phyloP scores from a whole-genome alignment of 2,329 filamentous ascomycete genomes.

The Stagonosporopsis tanaceti region DNA sequence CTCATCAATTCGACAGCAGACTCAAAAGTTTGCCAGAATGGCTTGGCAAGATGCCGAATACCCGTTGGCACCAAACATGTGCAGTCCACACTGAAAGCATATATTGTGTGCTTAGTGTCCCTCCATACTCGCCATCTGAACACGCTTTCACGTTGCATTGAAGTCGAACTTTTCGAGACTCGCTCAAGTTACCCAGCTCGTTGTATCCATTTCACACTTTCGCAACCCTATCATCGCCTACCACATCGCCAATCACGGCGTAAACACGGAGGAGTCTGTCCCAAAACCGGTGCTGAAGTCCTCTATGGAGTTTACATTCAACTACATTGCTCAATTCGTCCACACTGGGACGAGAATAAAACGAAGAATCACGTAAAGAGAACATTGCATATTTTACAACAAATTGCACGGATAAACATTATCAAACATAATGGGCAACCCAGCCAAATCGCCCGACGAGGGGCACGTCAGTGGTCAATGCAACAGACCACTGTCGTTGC shows the following conservation, averaged over 20 bases:
- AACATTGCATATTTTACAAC: not conserved
- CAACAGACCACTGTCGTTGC: constrained; percentile 63
- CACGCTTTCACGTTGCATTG: not conserved
- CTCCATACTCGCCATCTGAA: not conserved
- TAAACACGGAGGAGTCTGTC: constrained; percentile 39
- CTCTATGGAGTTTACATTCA: constrained; percentile 31
- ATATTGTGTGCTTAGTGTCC: not conserved
- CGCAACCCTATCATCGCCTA: not conserved
- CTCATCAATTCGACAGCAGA: constrained; percentile 1
- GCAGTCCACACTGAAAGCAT: not conserved
- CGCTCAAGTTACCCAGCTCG: not conserved
- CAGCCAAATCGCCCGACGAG: constrained; percentile 27
- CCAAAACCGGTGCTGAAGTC: constrained; percentile 40
- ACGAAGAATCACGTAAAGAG: constrained; percentile 25
- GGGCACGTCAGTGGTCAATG: constrained; percentile 51
- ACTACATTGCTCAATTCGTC: constrained; percentile 33
- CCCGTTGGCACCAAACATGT: constrained; percentile 5
- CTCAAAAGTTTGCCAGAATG: constrained; percentile 1
- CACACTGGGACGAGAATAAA: constrained; percentile 33
- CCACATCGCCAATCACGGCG: constrained; percentile 37
- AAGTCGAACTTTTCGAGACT: not conserved
- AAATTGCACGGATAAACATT: not conserved
- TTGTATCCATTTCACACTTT: not conserved
- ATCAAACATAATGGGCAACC: constrained; percentile 31
- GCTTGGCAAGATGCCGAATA: constrained; percentile 15